Evolutionary conservation across 2,329 filamentous ascomycete genomes (phyloP).

Genomic region (Canariomyces notabilis): DNA sequence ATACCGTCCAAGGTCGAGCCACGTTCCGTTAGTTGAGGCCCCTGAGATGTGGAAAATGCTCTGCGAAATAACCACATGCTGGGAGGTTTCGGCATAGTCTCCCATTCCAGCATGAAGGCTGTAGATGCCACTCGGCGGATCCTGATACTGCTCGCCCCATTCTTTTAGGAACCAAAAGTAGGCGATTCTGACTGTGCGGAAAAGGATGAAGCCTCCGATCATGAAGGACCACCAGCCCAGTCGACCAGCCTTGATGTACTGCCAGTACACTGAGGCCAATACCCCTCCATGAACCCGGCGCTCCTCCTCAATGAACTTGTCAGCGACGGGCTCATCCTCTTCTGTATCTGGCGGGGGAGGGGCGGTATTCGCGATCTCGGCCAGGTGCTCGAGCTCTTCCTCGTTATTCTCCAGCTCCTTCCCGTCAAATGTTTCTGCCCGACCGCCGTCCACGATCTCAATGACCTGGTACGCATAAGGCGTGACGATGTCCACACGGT

Average conservation of each 20-base stretch:
- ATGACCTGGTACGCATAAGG: slow-evolving; percentile 70
- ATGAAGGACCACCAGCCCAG: slow-evolving; percentile 67
- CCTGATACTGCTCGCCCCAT: slow-evolving; percentile 74
- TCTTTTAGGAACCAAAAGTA: slow-evolving; percentile 79
- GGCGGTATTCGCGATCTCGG: slow-evolving; percentile 9
- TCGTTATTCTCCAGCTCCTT: slow-evolving; percentile 19
- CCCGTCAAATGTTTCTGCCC: slow-evolving; percentile 38
- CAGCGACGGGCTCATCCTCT: slow-evolving; percentile 51
- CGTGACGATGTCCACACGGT: slow-evolving; percentile 71
- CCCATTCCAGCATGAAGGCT: neutral
- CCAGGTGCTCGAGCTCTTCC: slow-evolving; percentile 23
- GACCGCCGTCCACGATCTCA: slow-evolving; percentile 58
- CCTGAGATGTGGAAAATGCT: slow-evolving; percentile 5
- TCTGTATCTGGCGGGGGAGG: slow-evolving; percentile 30
- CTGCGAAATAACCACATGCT: slow-evolving; percentile 8
- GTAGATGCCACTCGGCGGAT: slow-evolving; percentile 15
- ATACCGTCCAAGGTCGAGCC: slow-evolving; percentile 30
- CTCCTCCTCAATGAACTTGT: slow-evolving; percentile 78
- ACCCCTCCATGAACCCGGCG: slow-evolving; percentile 70
- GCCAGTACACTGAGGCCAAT: slow-evolving; percentile 71
- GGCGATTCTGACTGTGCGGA: slow-evolving; percentile 58
- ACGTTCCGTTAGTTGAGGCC: slow-evolving; percentile 13
- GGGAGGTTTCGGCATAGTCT: neutral
- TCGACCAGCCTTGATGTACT: slow-evolving; percentile 77
- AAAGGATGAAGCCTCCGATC: slow-evolving; percentile 57